These are phyloP conservation scores for Setaria viridis DNA, from an alignment of 202 grass and related monocot genomes.

Conservation along the genomic window DNA sequence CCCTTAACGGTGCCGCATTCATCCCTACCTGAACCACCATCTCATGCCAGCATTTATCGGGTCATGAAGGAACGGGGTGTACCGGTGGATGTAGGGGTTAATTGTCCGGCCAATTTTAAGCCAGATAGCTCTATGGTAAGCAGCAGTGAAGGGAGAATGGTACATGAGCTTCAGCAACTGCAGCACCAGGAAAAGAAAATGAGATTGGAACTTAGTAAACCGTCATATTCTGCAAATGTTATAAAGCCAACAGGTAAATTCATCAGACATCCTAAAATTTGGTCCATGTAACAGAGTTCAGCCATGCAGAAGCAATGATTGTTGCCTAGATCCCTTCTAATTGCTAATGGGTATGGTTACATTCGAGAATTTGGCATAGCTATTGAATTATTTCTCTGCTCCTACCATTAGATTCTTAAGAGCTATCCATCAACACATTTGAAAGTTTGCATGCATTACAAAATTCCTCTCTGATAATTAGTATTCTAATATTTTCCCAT, in stretches of 20 bases:
- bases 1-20: not conserved
- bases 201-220: slow-evolving; percentile 29
- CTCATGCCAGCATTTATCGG: slow-evolving; percentile 83
- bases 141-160: slow-evolving; percentile 78
- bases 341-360: slow-evolving; percentile 4
- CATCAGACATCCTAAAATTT: slow-evolving; percentile 3
- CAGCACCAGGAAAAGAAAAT: slow-evolving; percentile 33
- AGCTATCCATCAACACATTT: not conserved
- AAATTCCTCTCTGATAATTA: not conserved
- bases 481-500: not conserved
- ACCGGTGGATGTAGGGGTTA: slow-evolving; percentile 72
- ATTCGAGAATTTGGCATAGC: slow-evolving; percentile 6
- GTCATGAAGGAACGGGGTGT: slow-evolving; percentile 78
- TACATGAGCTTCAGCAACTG: slow-evolving; percentile 98
- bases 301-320: slow-evolving; percentile 30
- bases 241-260: not conserved
- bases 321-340: slow-evolving; percentile 31
- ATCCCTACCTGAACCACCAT: slow-evolving; percentile 95
- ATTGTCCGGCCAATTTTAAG: slow-evolving; percentile 75
- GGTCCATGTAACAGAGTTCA: slow-evolving; percentile 3
- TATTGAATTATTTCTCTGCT: not conserved
- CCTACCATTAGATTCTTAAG: slow-evolving; percentile 12
- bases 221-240: slow-evolving; percentile 1
- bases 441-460: not conserved
- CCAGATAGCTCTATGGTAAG: slow-evolving; percentile 87